phyloP scores from a whole-genome alignment of 164 flowering plant genomes.

The Amborella trichopoda region DNA sequence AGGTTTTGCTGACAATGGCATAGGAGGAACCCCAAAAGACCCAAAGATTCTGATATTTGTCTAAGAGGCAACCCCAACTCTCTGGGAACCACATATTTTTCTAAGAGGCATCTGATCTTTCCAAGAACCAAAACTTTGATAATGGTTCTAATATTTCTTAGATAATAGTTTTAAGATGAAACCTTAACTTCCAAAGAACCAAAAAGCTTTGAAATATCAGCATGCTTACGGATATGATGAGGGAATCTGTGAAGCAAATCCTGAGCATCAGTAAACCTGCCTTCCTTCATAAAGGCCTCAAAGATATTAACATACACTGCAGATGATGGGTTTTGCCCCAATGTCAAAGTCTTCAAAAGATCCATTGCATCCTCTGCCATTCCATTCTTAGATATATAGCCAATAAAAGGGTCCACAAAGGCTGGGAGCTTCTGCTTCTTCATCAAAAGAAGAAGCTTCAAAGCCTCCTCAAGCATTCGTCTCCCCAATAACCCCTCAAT shows the following conservation, averaged over 20 bases:
- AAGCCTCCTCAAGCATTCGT: slow-evolving; percentile 66
- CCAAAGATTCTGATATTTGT: too few relatives aligned
- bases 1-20: too few relatives aligned
- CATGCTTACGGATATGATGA: slow-evolving; percentile 57
- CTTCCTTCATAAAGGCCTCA: slow-evolving; percentile 44
- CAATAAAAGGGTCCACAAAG: slow-evolving; percentile 49
- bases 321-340: slow-evolving; percentile 41
- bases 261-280: slow-evolving; percentile 74
- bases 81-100: too few relatives aligned
- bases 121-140: too few relatives aligned
- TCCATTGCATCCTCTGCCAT: slow-evolving; percentile 65
- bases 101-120: too few relatives aligned
- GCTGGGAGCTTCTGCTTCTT: slow-evolving; percentile 64
- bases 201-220: slow-evolving; percentile 41
- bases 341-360: slow-evolving; percentile 40
- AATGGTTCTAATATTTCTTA: too few relatives aligned
- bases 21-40: too few relatives aligned
- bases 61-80: too few relatives aligned
- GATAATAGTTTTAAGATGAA: slow-evolving; percentile 4
- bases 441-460: slow-evolving; percentile 60
- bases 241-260: slow-evolving; percentile 73
- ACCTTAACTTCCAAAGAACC: slow-evolving; percentile 22
- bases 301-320: slow-evolving; percentile 46
- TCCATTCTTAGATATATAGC: slow-evolving; percentile 63
- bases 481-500: slow-evolving; percentile 46